These are phyloP conservation scores for Lachnellula occidentalis DNA, from an alignment of 2,329 filamentous ascomycete species.

Conservation along the genomic window DNA sequence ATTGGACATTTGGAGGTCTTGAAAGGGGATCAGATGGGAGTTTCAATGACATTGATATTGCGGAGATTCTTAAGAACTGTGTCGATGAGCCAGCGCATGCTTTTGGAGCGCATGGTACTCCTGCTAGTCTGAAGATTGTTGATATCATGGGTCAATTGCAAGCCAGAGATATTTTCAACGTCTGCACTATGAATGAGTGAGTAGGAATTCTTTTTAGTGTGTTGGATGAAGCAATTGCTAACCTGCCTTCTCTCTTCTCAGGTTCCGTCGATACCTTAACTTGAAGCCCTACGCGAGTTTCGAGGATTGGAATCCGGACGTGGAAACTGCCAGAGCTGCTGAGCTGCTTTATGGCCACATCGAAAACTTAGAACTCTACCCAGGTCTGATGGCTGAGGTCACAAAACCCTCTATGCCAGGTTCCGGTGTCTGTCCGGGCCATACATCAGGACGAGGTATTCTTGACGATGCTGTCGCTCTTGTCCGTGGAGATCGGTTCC, in stretches of 20 bases:
- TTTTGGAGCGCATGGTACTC: conserved; percentile 46
- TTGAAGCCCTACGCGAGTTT: conserved; percentile 44
- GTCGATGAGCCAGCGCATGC: conserved; percentile 45
- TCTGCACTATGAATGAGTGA: conserved; percentile 48
- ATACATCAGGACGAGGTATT: conserved; percentile 40
- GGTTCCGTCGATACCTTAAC: conserved; percentile 47
- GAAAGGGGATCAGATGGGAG: conserved; percentile 36
- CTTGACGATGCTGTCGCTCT: conserved; percentile 43
- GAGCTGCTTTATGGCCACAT: conserved; percentile 44
- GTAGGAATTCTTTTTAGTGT: conserved; percentile 5
- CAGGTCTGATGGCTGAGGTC: conserved; percentile 50
- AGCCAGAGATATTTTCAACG: conserved; percentile 41
- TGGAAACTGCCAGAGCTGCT: conserved; percentile 39
- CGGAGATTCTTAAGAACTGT: conserved; percentile 39
- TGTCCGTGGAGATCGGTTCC: conserved; percentile 41
- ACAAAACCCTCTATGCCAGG: conserved; percentile 47
- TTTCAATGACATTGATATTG: conserved; percentile 40
- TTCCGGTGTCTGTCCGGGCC: conserved; percentile 40
- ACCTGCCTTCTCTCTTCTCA: conserved; percentile 18
- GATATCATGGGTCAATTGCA: conserved; percentile 44
- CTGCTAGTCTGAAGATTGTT: conserved; percentile 40
- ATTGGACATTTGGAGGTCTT: conserved; percentile 40
- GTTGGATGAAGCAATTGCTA: not conserved
- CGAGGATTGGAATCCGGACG: conserved; percentile 47
- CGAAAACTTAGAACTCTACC: conserved; percentile 52